These are phyloP conservation scores for Tolypocladium endophyticum DNA, from an alignment of 2,329 filamentous ascomycete genomes.

Conservation along the genomic window DNA sequence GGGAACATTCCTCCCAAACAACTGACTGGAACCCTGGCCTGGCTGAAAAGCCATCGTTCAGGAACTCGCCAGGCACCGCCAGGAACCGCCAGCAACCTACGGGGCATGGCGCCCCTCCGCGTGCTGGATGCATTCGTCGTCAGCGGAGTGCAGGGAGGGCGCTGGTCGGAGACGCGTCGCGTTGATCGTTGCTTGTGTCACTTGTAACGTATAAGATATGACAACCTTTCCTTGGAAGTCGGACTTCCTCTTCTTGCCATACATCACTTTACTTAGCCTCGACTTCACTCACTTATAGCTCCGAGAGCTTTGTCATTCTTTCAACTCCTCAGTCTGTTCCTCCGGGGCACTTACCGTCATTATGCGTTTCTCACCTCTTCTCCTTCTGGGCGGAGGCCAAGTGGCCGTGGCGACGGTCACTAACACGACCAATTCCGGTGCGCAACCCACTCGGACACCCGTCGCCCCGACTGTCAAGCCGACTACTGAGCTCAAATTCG, in stretches of 20 bases:
- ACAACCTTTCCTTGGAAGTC: background rate
- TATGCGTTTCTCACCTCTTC: conserved; percentile 20
- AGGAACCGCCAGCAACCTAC: background rate
- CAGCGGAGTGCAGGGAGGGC: background rate
- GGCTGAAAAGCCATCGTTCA: background rate
- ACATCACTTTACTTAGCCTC: conserved; percentile 15
- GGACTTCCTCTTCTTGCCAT: conserved; percentile 1
- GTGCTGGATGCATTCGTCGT: background rate
- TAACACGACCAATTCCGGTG: conserved; percentile 7
- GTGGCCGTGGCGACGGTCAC: conserved; percentile 14
- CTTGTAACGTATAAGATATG: background rate
- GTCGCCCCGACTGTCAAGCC: too few relatives aligned
- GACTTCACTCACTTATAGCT: conserved; percentile 16
- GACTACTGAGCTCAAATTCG: too few relatives aligned
- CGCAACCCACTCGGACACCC: conserved; percentile 4
- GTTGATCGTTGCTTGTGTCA: background rate
- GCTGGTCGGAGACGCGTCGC: background rate
- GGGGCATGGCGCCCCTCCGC: background rate
- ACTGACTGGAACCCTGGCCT: background rate
- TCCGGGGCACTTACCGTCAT: conserved; percentile 8
- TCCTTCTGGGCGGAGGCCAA: conserved; percentile 20
- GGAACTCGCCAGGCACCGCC: background rate
- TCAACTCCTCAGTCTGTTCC: conserved; percentile 6
- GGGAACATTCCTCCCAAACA: background rate
- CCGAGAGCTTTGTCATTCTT: conserved; percentile 14